A percentile compares a stretch with the other conserved stretches of the same genome.
These are phyloP conservation scores for Phytopythium vexans DNA, from an alignment of 352 stramenopile genomes.

Conservation along the genomic window DNA sequence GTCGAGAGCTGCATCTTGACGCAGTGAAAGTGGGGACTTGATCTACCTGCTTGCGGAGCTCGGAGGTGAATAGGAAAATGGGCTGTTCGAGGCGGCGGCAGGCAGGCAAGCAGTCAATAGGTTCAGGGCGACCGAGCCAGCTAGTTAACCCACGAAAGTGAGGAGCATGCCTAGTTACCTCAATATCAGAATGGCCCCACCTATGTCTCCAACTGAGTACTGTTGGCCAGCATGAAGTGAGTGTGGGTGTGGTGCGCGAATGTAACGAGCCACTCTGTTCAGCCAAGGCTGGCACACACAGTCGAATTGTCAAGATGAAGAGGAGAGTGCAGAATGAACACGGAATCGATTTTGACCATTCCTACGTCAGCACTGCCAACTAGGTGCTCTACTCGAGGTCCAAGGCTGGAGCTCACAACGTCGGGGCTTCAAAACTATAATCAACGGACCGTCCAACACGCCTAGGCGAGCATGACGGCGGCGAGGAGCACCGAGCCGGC, in stretches of 20 bases:
- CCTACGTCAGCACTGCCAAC: neutral
- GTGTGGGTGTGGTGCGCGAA: slow-evolving; percentile 4
- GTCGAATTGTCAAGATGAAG: neutral
- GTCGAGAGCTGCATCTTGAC: slow-evolving; percentile 5
- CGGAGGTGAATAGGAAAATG: slow-evolving; percentile 6
- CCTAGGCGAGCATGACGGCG: slow-evolving; percentile 10
- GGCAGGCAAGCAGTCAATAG: neutral
- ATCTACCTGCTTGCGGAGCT: slow-evolving; percentile 5
- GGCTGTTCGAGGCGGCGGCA: neutral
- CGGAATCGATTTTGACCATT: no score
- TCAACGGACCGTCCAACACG: neutral
- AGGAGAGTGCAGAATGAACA: no score
- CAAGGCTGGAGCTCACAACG: neutral
- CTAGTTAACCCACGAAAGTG: no score
- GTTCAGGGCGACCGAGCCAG: no score
- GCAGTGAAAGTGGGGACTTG: neutral
- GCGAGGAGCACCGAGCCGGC: slow-evolving; percentile 6
- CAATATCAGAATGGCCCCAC: no score
- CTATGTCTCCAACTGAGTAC: neutral
- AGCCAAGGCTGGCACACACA: neutral
- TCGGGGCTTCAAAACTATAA: neutral
- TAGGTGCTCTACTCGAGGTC: neutral
- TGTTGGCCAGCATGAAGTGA: neutral
- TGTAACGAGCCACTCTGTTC: slow-evolving; percentile 4
- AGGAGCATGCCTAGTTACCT: no score